Evolutionary conservation across 441 rosid species (phyloP), one percentile per base, ranked within the genome.

Genomic region (Eugenia klotzschiana): DNA sequence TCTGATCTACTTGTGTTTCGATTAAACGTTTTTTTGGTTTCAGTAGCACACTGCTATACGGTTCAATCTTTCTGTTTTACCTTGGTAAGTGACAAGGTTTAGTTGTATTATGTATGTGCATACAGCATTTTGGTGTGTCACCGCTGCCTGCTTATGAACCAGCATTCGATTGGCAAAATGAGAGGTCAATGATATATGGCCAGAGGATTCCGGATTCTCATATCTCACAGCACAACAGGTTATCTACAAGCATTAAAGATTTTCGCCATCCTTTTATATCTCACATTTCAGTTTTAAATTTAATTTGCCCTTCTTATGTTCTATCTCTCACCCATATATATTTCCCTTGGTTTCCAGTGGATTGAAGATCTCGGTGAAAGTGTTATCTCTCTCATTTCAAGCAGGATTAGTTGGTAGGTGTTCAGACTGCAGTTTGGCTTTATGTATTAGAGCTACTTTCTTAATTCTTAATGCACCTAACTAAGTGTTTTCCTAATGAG

Each of bases 91-190:
- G 25, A 29, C 6, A 4, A 50, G 80, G 84, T 51, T 72, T 46
- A 82, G 80, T 25, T 51, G 79, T 64, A 8, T 86, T 82, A 79
- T 74, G 80, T 50, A 56, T 84, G 51, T 89, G 58, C 64, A 84
- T 87, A 88, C 91, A 97, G 99, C 97, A 94, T 90, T 92, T 96
- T 91, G 98, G 98, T 81, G 92, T 85, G 81, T 94, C 99, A 86
- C 97, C 99, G 27, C 93, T 97, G 54, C 99, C 99, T 89, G 95
- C 99, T 41, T 97, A 97, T 83, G 99, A 97, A 89, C 99, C 99
- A 37, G 98, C 99, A 86, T 97, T 96, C 88, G 99, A 97, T 80
- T 97, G 99, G 99, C 99, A 96, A 86, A 95, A 91, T 88, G 99
- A 97, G 92, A 93, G 99, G 89, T 91, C 94, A 49, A 84, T 92